Conservation (phyloP, 495 filamentous ascomycete species). For the Astrothelium subdiscretum region DNA sequence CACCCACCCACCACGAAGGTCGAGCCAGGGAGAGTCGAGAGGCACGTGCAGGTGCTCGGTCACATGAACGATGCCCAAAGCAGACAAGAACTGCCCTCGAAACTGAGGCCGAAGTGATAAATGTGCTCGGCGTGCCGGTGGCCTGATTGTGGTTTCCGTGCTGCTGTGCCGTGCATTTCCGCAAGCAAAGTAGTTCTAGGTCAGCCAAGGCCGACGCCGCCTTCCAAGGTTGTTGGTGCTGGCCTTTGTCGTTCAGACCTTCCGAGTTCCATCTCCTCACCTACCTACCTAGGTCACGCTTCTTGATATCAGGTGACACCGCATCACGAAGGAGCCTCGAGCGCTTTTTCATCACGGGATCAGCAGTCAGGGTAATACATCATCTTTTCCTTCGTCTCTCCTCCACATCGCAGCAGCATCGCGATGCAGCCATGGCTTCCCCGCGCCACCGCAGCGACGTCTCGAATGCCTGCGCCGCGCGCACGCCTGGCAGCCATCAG, state of each 20-base stretch:
- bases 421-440: background rate
- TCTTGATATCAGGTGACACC: conserved; percentile 1
- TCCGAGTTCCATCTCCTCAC: background rate
- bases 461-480: background rate
- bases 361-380: background rate
- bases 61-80: background rate
- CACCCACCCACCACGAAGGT: background rate
- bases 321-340: background rate
- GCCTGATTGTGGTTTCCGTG: background rate
- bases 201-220: background rate
- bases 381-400: background rate
- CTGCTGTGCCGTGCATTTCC: background rate
- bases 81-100: background rate
- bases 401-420: background rate
- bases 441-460: background rate
- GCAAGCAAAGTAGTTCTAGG: too few species aligned
- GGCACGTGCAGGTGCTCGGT: background rate
- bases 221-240: background rate
- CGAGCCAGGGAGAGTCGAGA: background rate
- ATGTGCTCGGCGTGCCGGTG: background rate
- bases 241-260: background rate
- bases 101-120: background rate
- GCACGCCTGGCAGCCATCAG: background rate
- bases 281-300: too few species aligned
- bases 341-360: background rate